Base-by-base conservation (phyloP, 345 rosid species). In the Hibiscus trionum region DNA sequence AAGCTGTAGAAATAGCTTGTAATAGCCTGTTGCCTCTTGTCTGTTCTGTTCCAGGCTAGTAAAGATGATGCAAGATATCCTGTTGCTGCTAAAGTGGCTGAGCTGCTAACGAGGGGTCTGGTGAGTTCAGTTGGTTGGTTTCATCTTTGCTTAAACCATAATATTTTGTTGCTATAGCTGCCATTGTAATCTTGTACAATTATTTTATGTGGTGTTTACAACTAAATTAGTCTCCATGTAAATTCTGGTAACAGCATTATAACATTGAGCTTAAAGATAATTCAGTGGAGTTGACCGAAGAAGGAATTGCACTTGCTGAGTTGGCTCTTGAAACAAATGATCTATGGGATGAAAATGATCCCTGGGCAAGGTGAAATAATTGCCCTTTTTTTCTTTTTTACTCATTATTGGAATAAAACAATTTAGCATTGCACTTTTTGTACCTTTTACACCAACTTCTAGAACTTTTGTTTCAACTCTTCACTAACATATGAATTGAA, bases 261-360 rank as follows among this genome's bases (percentile, higher is more conserved):
- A 91, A 80, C 61, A 89, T 82, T 78, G 97, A 91, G 81, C 85
- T 93, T 69, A 93, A 91, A 87, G 93, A 91, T 78, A 91, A 93
- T 80, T 88, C 98, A 68, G 98, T 93, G 79, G 98, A 93, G 87
- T 84, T 93, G 84, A 93, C 96, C 7, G 98, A 91, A 71, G 93
- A 90, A 75, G 98, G 98, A 78, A 93, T 93, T 80, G 75, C 79
- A 44, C 96, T 93, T 61, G 91, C 98, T 62, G 98, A 93, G 87
- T 83, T 87, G 93, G 98, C 96, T 78, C 97, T 93, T 71, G 97
- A 91, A 80, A 93, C 98, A 55, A 79, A 82, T 80, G 98, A 93
- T 78, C 81, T 93, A 61, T 93, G 98, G 98, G 96, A 91, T 75
- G 98, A 93, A 77, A 93, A 85, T 85, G 97, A 93, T 78, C 98